Evolutionary conservation across 2,329 filamentous ascomycete species (phyloP).

Genomic region (Onygena corvina): DNA sequence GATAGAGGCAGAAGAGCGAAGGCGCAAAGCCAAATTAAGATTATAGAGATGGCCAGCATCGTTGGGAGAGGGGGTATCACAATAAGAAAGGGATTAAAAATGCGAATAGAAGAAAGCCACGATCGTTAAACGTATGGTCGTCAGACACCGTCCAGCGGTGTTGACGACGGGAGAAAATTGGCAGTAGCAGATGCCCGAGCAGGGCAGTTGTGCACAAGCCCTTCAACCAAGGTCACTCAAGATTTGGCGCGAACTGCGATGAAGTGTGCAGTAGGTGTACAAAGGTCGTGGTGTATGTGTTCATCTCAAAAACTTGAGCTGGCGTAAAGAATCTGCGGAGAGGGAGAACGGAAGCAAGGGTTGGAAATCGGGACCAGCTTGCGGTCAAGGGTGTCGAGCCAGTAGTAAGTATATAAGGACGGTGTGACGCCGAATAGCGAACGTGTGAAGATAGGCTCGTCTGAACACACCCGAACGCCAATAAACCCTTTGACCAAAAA

Average conservation of each 20-base stretch:
- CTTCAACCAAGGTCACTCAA: not conserved
- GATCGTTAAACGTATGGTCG: not conserved
- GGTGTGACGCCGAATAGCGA: not conserved
- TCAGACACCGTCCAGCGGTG: slow-evolving; percentile 13
- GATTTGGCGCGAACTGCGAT: not conserved
- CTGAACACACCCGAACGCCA: not conserved
- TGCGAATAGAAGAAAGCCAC: slow-evolving; percentile 7
- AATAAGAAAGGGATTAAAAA: not conserved
- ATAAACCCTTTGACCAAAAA: not conserved
- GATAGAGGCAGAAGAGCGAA: slow-evolving; percentile 5
- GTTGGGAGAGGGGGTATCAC: slow-evolving; percentile 3
- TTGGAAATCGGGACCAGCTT: not conserved
- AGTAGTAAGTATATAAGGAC: not conserved
- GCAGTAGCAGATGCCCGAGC: not conserved
- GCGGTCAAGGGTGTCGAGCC: not conserved
- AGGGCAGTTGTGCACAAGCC: not conserved
- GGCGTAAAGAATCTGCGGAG: not conserved
- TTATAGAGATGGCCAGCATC: slow-evolving; percentile 13
- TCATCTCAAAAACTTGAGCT: not conserved
- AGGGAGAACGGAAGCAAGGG: not conserved
- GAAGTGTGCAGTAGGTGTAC: not conserved
- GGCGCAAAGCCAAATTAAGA: slow-evolving; percentile 8
- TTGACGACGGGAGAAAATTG: slow-evolving; percentile 2
- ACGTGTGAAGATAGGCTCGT: not conserved
- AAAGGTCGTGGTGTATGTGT: not conserved